Percentiles rank a stretch among this genome's conserved stretches.
Conservation (phyloP, 129 eudicot genomes). For the Tanacetum coccineum region DNA sequence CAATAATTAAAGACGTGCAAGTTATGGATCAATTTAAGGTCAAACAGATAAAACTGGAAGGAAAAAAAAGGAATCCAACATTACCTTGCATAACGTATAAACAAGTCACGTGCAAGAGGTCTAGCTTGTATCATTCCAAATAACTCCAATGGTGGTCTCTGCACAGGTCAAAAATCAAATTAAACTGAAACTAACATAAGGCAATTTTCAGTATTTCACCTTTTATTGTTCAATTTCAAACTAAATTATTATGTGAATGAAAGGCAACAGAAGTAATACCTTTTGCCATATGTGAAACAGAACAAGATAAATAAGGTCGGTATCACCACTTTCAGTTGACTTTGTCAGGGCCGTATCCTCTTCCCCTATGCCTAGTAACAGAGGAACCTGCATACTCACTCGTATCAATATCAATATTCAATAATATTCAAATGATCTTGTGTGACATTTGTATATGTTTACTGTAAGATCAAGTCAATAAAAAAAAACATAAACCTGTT, state of each 20-base stretch:
- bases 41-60: neutral
- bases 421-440: neutral
- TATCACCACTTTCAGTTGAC: conserved; percentile 96
- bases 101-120: conserved; percentile 86
- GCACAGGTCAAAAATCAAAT: conserved; percentile 24
- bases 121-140: conserved; percentile 83
- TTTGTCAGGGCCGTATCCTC: conserved; percentile 83
- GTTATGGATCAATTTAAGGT: neutral
- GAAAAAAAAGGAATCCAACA: neutral
- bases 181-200: conserved; percentile 4
- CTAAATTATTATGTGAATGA: neutral
- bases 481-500: conserved; percentile 57
- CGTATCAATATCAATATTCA: neutral
- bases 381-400: conserved; percentile 67
- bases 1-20: conserved; percentile 14
- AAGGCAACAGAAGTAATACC: conserved; percentile 38
- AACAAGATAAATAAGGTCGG: conserved; percentile 95
- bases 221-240: neutral
- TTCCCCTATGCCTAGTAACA: conserved; percentile 91
- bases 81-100: conserved; percentile 76
- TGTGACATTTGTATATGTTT: neutral
- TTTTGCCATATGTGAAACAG: conserved; percentile 89
- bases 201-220: conserved; percentile 12
- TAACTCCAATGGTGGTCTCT: conserved; percentile 85
- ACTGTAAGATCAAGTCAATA: neutral